phyloP scores from a whole-genome alignment of 2,329 filamentous ascomycete species.

The Thelonectria blattea region DNA sequence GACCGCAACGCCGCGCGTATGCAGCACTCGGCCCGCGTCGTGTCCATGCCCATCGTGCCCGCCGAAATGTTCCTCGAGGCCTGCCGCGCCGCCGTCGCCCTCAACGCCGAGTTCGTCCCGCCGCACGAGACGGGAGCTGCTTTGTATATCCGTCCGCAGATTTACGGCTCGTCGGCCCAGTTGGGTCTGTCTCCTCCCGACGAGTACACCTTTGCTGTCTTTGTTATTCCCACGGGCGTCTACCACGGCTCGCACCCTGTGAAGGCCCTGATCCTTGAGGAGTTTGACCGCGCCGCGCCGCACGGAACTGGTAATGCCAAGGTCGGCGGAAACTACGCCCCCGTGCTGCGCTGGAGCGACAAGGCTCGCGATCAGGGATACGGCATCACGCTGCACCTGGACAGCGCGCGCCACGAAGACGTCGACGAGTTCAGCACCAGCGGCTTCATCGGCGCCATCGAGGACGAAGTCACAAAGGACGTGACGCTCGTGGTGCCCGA shows the following conservation, averaged over 20 bases:
- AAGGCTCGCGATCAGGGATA: constrained; percentile 78
- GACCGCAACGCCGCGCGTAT: constrained; percentile 83
- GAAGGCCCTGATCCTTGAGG: constrained; percentile 85
- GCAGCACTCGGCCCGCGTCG: constrained; percentile 81
- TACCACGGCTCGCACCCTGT: constrained; percentile 92
- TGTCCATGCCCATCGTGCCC: constrained; percentile 83
- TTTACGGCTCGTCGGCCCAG: constrained; percentile 88
- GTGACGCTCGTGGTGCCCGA: constrained; percentile 85
- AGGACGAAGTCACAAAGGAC: constrained; percentile 53
- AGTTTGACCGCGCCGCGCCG: constrained; percentile 93
- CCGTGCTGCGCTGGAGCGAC: constrained; percentile 87
- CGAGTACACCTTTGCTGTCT: constrained; percentile 91
- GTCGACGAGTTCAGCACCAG: constrained; percentile 97
- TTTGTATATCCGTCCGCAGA: constrained; percentile 88
- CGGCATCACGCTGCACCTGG: constrained; percentile 93
- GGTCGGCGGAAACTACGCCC: constrained; percentile 94
- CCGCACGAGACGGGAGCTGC: constrained; percentile 87
- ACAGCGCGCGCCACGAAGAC: constrained; percentile 81
- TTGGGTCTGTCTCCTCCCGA: constrained; percentile 86
- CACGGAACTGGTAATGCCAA: constrained; percentile 91
- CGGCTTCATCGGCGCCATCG: constrained; percentile 83
- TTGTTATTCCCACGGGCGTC: constrained; percentile 88
- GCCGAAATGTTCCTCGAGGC: constrained; percentile 76
- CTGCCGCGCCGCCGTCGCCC: constrained; percentile 79
- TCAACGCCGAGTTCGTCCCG: constrained; percentile 91